Conservation (phyloP, 2,329 filamentous ascomycete genomes). For the Nectriaceae sp. region DNA sequence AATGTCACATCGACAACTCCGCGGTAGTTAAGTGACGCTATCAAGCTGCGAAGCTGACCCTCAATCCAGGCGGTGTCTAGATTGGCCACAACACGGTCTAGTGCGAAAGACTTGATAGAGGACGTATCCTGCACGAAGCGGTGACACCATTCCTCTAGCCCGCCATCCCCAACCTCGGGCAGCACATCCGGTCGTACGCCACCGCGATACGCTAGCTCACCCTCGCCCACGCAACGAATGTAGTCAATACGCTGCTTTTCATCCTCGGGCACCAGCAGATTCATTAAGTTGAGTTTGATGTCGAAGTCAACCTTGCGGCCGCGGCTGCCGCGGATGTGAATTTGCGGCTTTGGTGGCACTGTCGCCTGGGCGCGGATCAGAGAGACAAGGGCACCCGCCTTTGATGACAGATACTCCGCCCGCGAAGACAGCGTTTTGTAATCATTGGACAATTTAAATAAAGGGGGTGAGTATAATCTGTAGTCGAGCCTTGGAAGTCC, state of each 20-base stretch:
- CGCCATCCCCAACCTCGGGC: slow-evolving; percentile 45
- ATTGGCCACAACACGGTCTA: slow-evolving; percentile 56
- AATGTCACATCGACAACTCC: slow-evolving; percentile 52
- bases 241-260: slow-evolving; percentile 51
- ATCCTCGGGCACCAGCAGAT: slow-evolving; percentile 51
- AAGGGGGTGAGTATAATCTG: slow-evolving; percentile 52
- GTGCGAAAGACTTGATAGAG: slow-evolving; percentile 49
- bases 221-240: slow-evolving; percentile 50
- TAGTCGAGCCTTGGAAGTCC: slow-evolving; percentile 53
- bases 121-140: slow-evolving; percentile 48
- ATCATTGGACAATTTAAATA: slow-evolving; percentile 54
- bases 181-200: slow-evolving; percentile 43
- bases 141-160: slow-evolving; percentile 52
- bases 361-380: slow-evolving; percentile 51
- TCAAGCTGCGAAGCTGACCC: slow-evolving; percentile 53
- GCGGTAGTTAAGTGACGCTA: slow-evolving; percentile 51
- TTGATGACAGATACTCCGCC: slow-evolving; percentile 50
- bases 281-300: slow-evolving; percentile 57
- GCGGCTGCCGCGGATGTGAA: slow-evolving; percentile 50
- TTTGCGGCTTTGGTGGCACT: slow-evolving; percentile 56
- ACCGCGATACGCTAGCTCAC: slow-evolving; percentile 53
- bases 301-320: slow-evolving; percentile 51
- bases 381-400: slow-evolving; percentile 45
- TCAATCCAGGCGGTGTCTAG: slow-evolving; percentile 57
- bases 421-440: slow-evolving; percentile 48